Percentiles rank a stretch among this genome's conserved stretches.
Conservation (phyloP, 1,139 yeast genomes). For the Suhomyces taliae region DNA sequence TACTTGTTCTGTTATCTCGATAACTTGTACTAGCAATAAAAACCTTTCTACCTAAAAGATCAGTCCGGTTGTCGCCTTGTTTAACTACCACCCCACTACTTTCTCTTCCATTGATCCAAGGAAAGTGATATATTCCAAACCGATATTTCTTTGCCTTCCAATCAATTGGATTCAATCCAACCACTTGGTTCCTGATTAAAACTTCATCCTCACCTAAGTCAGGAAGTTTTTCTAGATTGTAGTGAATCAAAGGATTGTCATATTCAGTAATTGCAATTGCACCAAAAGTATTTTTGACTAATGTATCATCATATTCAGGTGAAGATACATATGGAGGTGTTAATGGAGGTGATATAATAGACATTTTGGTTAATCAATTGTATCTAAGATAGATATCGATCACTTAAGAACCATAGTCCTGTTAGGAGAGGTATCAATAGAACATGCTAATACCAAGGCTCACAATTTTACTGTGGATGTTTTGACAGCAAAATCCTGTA, state of each 20-base stretch:
- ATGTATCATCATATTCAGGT: background rate
- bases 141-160: conserved; percentile 52
- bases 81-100: conserved; percentile 40
- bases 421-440: background rate
- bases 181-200: conserved; percentile 37
- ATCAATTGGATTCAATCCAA: conserved; percentile 50
- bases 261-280: background rate
- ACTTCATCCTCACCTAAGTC: conserved; percentile 30
- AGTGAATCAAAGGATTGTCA: background rate
- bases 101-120: conserved; percentile 53
- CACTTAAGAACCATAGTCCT: background rate
- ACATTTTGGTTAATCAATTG: background rate
- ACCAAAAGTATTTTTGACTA: background rate
- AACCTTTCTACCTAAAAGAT: conserved; percentile 34
- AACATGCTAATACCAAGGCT: background rate
- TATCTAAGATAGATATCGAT: too few species aligned
- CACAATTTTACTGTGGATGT: background rate
- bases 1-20: conserved; percentile 46
- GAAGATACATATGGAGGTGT: background rate
- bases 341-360: background rate
- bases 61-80: conserved; percentile 35
- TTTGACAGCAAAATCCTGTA: background rate
- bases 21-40: conserved; percentile 47
- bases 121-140: conserved; percentile 49
- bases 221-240: conserved; percentile 12